Percentiles rank a stretch among this genome's conserved stretches.
These are phyloP conservation scores for Cucumis cinereus DNA, from an alignment of 306 rosid genomes.

Conservation along the genomic window DNA sequence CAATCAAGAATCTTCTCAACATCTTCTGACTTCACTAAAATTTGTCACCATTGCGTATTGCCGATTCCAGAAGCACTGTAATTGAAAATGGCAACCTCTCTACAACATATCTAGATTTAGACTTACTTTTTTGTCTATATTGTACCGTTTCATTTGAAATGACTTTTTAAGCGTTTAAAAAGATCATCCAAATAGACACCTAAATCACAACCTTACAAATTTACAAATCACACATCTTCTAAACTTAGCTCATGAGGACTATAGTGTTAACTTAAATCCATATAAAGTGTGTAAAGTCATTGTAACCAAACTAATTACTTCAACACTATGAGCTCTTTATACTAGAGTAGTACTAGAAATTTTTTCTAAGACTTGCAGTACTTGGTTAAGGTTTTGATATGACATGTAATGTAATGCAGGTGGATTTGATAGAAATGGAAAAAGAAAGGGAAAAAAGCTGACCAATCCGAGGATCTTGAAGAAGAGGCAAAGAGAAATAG, in stretches of 20 bases:
- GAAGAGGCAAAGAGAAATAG: constrained; percentile 73
- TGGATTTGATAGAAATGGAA: background rate
- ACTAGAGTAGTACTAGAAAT: background rate
- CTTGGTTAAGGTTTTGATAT: background rate
- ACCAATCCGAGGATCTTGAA: constrained; percentile 76
- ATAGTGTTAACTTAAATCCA: too few species aligned
- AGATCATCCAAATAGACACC: too few species aligned
- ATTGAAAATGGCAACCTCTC: constrained; percentile 77
- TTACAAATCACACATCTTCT: background rate
- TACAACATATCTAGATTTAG: background rate
- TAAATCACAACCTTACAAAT: background rate
- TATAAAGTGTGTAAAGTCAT: background rate
- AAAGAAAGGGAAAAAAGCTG: background rate
- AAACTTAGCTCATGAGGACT: background rate
- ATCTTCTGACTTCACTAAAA: constrained; percentile 70
- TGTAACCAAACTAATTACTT: background rate
- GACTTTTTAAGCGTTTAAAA: background rate
- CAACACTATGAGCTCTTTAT: background rate
- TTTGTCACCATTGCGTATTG: constrained; percentile 80
- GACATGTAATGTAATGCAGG: background rate
- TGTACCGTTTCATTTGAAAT: too few species aligned
- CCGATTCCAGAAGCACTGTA: constrained; percentile 80
- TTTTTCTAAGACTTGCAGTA: background rate
- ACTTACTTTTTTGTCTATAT: too few species aligned
- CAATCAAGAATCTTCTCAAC: constrained; percentile 82